Conservation (phyloP, 768 basidiomycete species). For the Fibroporia radiculosa region DNA sequence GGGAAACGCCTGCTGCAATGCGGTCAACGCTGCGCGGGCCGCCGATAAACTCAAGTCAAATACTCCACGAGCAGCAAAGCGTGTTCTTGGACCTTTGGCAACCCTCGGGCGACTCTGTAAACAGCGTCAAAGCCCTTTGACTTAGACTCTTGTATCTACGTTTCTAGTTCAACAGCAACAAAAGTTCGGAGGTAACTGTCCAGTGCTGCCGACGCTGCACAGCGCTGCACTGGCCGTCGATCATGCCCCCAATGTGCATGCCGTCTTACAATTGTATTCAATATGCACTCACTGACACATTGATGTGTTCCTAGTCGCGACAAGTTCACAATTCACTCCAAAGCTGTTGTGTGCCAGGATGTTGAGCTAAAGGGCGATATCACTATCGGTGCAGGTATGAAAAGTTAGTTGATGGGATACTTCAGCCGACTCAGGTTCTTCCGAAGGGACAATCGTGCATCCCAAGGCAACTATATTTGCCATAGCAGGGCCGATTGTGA, state of each 20-base stretch:
- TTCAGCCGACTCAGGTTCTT: too few species aligned
- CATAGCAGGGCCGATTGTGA: slow-evolving; percentile 81
- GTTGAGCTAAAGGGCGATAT: slow-evolving; percentile 93
- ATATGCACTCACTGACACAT: too few species aligned
- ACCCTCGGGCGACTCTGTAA: too few species aligned
- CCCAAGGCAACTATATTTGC: slow-evolving; percentile 94
- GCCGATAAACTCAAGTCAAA: too few species aligned
- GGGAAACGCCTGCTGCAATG: slow-evolving; percentile 5
- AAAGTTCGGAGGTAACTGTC: background rate
- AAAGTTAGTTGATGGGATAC: too few species aligned
- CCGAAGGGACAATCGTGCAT: slow-evolving; percentile 75
- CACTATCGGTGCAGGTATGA: slow-evolving; percentile 75
- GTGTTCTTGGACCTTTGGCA: too few species aligned
- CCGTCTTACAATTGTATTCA: too few species aligned
- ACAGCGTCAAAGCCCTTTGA: too few species aligned
- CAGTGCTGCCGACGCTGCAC: background rate
- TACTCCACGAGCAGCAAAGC: too few species aligned
- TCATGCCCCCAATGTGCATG: slow-evolving; percentile 15
- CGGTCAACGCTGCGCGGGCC: background rate
- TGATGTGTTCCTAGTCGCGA: slow-evolving; percentile 64
- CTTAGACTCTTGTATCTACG: too few species aligned
- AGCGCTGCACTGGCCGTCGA: background rate
- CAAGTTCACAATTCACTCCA: slow-evolving; percentile 86
- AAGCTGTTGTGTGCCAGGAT: slow-evolving; percentile 87
- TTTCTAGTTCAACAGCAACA: background rate